Percentiles rank a stretch among this genome's conserved stretches.
Evolutionary conservation across 495 filamentous ascomycete genomes (phyloP).

Genomic region (Platismatia glauca): DNA sequence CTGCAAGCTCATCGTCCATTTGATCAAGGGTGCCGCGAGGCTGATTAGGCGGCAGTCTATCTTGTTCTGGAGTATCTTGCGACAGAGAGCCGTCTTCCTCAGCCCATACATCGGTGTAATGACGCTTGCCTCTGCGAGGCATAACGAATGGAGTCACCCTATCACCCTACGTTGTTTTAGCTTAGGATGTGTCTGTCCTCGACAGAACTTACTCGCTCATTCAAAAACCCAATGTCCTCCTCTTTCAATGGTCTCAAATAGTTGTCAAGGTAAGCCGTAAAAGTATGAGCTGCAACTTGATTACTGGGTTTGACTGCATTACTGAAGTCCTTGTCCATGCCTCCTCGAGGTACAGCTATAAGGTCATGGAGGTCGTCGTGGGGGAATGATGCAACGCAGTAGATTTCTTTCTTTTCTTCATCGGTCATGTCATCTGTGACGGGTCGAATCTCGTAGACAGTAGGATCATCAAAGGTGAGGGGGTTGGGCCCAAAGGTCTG

Average conservation of each 20-base stretch:
- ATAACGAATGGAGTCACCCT: constrained; percentile 73
- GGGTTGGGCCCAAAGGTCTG: constrained; percentile 89
- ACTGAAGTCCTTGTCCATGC: constrained; percentile 83
- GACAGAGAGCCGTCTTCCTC: constrained; percentile 79
- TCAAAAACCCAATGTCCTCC: constrained; percentile 88
- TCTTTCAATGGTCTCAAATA: constrained; percentile 86
- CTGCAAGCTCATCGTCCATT: constrained; percentile 72
- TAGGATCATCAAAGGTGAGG: constrained; percentile 84
- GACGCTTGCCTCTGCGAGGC: constrained; percentile 72
- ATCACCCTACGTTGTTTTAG: constrained; percentile 48
- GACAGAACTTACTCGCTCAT: constrained; percentile 53
- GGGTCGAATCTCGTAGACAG: constrained; percentile 83
- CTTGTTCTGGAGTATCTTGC: constrained; percentile 50
- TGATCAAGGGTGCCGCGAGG: constrained; percentile 74
- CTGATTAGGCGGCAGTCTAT: constrained; percentile 68
- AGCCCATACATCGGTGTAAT: constrained; percentile 84
- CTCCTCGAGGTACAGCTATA: constrained; percentile 58
- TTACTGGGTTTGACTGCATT: constrained; percentile 78
- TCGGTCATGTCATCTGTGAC: constrained; percentile 64
- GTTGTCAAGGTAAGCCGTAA: constrained; percentile 78
- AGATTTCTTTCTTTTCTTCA: constrained; percentile 75
- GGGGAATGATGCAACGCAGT: constrained; percentile 77
- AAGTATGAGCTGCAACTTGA: constrained; percentile 86
- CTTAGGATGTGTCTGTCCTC: neutral
- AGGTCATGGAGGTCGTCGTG: constrained; percentile 67